These are phyloP conservation scores for Alternaria tenuissima DNA, from an alignment of 2,329 filamentous ascomycete species.

Conservation along the genomic window DNA sequence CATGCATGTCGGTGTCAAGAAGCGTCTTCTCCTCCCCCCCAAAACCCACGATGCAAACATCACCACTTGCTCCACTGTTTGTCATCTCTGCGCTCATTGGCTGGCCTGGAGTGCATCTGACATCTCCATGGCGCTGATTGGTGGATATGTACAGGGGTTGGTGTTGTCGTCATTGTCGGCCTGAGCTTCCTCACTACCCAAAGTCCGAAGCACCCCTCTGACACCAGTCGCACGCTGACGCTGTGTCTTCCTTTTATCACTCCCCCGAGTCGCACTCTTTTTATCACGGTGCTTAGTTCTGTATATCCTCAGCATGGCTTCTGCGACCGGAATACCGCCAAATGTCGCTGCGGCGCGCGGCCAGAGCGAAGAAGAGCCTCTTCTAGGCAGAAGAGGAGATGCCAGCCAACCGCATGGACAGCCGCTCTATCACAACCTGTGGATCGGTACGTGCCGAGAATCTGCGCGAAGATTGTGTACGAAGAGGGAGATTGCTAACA, in stretches of 20 bases:
- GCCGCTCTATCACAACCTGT: conserved; percentile 73
- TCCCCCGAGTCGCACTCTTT: not conserved
- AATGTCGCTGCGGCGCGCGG: conserved; percentile 46
- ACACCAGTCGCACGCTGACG: conserved; percentile 3
- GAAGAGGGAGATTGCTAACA: not conserved
- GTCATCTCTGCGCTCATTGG: conserved; percentile 16
- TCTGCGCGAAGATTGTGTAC: not conserved
- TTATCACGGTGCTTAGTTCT: not conserved
- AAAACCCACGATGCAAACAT: conserved; percentile 22
- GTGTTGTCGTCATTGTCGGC: conserved; percentile 28
- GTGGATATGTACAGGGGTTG: conserved; percentile 19
- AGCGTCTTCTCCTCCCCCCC: not conserved
- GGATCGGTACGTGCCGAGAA: conserved; percentile 68
- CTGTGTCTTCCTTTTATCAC: not conserved
- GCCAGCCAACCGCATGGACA: conserved; percentile 72
- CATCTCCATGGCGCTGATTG: conserved; percentile 23
- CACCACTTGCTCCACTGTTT: conserved; percentile 11
- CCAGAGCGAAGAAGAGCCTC: conserved; percentile 69
- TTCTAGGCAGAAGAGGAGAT: conserved; percentile 76
- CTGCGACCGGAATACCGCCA: conserved; percentile 72
- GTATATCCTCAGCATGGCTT: conserved; percentile 65
- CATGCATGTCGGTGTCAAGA: conserved; percentile 3
- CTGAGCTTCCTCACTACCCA: conserved; percentile 22
- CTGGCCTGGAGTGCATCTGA: not conserved
- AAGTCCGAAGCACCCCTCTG: conserved; percentile 24